A percentile compares a stretch with the other conserved stretches of the same genome.
These are phyloP conservation scores for Trichoderma aggressivum DNA, from an alignment of 2,329 filamentous ascomycete species.

Conservation along the genomic window DNA sequence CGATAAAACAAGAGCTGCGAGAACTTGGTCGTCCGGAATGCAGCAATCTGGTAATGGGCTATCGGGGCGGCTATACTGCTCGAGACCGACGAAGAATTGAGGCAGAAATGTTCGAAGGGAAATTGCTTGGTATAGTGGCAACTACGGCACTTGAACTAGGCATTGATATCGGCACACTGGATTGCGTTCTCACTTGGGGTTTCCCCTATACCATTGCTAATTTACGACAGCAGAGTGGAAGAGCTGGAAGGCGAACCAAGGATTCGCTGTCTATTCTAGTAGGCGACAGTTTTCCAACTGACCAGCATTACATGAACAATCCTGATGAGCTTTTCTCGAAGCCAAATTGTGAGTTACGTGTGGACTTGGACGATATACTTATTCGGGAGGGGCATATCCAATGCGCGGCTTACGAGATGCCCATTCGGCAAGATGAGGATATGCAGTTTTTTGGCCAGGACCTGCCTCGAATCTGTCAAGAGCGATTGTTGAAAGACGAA, in stretches of 20 bases:
- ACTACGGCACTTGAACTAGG: slow-evolving; percentile 91
- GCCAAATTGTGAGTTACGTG: slow-evolving; percentile 82
- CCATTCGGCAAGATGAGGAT: slow-evolving; percentile 76
- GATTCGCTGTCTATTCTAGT: slow-evolving; percentile 89
- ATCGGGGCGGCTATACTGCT: slow-evolving; percentile 90
- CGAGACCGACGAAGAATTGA: slow-evolving; percentile 88
- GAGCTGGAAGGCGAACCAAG: slow-evolving; percentile 86
- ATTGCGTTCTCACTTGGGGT: slow-evolving; percentile 89
- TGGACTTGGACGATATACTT: slow-evolving; percentile 88
- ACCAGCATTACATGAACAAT: slow-evolving; percentile 97
- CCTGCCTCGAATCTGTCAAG: slow-evolving; percentile 66
- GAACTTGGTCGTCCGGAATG: slow-evolving; percentile 71
- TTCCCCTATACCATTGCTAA: slow-evolving; percentile 97
- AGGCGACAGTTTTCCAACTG: slow-evolving; percentile 83
- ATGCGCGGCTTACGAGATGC: slow-evolving; percentile 93
- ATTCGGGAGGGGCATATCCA: slow-evolving; percentile 92
- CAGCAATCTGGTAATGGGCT: slow-evolving; percentile 82
- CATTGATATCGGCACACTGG: slow-evolving; percentile 90
- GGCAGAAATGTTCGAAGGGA: slow-evolving; percentile 94
- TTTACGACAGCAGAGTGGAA: slow-evolving; percentile 87
- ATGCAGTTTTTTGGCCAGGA: slow-evolving; percentile 73
- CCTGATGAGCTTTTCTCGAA: slow-evolving; percentile 91
- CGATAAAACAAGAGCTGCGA: slow-evolving; percentile 74
- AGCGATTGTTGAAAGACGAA: slow-evolving; percentile 70
- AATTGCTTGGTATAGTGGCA: slow-evolving; percentile 86